Evolutionary conservation across 129 eudicot species (phyloP).

Genomic region (Smallanthus sonchifolius): DNA sequence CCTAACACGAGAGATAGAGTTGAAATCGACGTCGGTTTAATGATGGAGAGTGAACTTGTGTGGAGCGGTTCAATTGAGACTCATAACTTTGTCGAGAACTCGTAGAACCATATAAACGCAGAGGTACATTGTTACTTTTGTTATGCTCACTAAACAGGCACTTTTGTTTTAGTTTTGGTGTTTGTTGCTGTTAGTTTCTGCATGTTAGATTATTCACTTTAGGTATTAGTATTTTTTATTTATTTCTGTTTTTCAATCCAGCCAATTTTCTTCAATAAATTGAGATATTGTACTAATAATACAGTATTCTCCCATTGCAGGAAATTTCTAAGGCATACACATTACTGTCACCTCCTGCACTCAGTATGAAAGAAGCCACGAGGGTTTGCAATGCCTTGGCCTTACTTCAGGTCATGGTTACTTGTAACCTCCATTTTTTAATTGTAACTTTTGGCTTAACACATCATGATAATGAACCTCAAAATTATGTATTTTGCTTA

Average conservation of each 20-base stretch:
- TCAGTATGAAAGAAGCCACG: constrained; percentile 26
- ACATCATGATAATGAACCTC: constrained; percentile 5
- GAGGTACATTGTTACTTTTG: not conserved
- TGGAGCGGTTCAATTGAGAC: not conserved
- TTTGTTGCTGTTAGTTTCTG: not conserved
- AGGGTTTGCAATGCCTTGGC: constrained; percentile 44
- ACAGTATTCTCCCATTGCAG: constrained; percentile 21
- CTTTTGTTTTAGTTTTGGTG: not conserved
- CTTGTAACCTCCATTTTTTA: not conserved
- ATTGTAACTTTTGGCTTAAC: not conserved
- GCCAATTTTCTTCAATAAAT: not conserved
- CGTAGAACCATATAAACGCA: not conserved
- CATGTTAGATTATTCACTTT: not conserved
- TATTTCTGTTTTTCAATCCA: not conserved
- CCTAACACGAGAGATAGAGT: no score
- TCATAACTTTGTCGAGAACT: not conserved
- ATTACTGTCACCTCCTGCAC: constrained; percentile 33
- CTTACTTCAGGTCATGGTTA: constrained; percentile 37
- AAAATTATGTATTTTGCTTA: constrained; percentile 1
- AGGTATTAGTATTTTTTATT: not conserved
- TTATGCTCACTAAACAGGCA: not conserved
- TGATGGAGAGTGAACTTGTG: no score
- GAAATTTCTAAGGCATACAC: constrained; percentile 36
- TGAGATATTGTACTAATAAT: not conserved
- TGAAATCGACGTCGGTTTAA: no score